These are phyloP conservation scores for Raffaelea ambrosiae DNA, from an alignment of 2,329 filamentous ascomycete species.

Conservation along the genomic window DNA sequence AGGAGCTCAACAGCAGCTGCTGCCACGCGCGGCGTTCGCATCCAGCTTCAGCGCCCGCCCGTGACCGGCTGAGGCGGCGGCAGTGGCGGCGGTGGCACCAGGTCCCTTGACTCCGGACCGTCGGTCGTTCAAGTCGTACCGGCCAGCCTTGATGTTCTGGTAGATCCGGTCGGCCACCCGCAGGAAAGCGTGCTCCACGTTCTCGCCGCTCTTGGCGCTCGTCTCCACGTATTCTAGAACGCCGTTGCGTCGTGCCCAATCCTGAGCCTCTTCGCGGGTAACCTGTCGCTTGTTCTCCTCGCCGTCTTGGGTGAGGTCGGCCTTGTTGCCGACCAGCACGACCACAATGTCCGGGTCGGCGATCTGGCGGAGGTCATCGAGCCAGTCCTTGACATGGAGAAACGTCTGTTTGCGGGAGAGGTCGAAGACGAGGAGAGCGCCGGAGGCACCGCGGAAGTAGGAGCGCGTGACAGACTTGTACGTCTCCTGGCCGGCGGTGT, in stretches of 20 bases:
- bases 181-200: slow-evolving; percentile 87
- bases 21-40: slow-evolving; percentile 29
- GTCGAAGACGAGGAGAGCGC: slow-evolving; percentile 82
- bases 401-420: slow-evolving; percentile 83
- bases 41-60: slow-evolving; percentile 30
- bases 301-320: slow-evolving; percentile 57
- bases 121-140: slow-evolving; percentile 89
- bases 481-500: slow-evolving; percentile 93
- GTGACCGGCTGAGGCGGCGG: slow-evolving; percentile 28
- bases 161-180: slow-evolving; percentile 93
- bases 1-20: slow-evolving; percentile 38
- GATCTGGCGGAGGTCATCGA: slow-evolving; percentile 87
- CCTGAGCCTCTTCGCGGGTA: slow-evolving; percentile 71
- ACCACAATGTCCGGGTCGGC: slow-evolving; percentile 94
- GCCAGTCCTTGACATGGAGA: slow-evolving; percentile 81
- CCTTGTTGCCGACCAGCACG: slow-evolving; percentile 91
- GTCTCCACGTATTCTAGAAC: slow-evolving; percentile 95
- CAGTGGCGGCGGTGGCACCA: slow-evolving; percentile 18
- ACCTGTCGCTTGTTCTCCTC: slow-evolving; percentile 64
- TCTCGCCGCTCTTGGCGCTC: slow-evolving; percentile 88
- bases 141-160: slow-evolving; percentile 90
- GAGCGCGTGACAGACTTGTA: slow-evolving; percentile 94
- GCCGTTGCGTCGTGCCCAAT: slow-evolving; percentile 79
- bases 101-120: slow-evolving; percentile 82
- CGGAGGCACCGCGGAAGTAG: slow-evolving; percentile 75